phyloP scores from a whole-genome alignment of 1,284 basidiomycete genomes.

The Sparassis latifolia region DNA sequence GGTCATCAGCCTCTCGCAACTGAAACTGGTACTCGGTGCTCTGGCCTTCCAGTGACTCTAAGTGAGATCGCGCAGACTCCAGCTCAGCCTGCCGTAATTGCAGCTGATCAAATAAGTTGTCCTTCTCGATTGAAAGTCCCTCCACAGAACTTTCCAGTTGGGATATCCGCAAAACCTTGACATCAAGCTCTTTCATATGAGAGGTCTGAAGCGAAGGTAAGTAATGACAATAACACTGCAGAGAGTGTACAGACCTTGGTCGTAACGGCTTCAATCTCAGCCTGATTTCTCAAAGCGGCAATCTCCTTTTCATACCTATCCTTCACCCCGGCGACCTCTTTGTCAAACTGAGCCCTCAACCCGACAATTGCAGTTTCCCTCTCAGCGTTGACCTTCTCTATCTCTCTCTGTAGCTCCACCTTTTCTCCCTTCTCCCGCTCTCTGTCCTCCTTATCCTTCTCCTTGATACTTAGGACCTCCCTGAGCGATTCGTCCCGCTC shows the following conservation, averaged over 20 bases:
- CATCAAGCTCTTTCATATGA: conserved; percentile 61
- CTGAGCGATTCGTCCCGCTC: conserved; percentile 76
- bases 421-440: conserved; percentile 64
- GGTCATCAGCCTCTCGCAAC: conserved; percentile 72
- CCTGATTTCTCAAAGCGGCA: conserved; percentile 56
- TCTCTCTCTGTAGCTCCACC: conserved; percentile 46
- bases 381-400: conserved; percentile 56
- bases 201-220: conserved; percentile 43
- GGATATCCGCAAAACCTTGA: conserved; percentile 57
- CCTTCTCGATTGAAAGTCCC: conserved; percentile 66
- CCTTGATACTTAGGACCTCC: conserved; percentile 45
- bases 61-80: conserved; percentile 71
- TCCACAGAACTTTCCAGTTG: conserved; percentile 67
- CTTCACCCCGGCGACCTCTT: conserved; percentile 56
- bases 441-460: conserved; percentile 51
- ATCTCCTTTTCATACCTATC: conserved; percentile 75
- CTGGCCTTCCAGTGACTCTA: conserved; percentile 69
- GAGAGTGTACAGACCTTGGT: conserved; percentile 51
- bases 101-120: conserved; percentile 74
- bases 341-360: conserved; percentile 70
- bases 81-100: conserved; percentile 84
- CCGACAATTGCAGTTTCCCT: conserved; percentile 66
- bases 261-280: conserved; percentile 70
- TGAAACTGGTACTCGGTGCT: conserved; percentile 83
- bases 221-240: not conserved